Percentiles rank a stretch among this genome's conserved stretches.
Evolutionary conservation across 2,329 filamentous ascomycete species (phyloP).

Genomic region (Fusarium sp.): DNA sequence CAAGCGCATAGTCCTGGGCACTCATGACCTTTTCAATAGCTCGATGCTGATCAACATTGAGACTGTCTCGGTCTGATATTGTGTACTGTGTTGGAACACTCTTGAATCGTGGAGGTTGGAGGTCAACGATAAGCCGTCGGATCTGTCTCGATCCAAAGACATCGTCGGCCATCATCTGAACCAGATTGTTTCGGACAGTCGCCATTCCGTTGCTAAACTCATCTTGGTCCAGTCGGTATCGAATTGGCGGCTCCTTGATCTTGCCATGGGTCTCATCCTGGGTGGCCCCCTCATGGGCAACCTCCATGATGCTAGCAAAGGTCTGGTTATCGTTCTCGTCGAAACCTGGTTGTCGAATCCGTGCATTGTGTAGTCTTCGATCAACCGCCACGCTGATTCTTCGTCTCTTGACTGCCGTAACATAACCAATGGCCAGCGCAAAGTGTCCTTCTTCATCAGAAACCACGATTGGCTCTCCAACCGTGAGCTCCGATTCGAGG

Average conservation of each 20-base stretch:
- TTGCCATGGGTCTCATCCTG: constrained; percentile 61
- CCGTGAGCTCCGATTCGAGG: constrained; percentile 83
- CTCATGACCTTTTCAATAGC: constrained; percentile 97
- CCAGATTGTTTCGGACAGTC: constrained; percentile 88
- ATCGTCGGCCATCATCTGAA: constrained; percentile 87
- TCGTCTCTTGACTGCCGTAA: constrained; percentile 76
- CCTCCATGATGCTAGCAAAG: constrained; percentile 92
- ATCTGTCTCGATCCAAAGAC: constrained; percentile 74
- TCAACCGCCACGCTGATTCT: constrained; percentile 90
- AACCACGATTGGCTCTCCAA: constrained; percentile 93
- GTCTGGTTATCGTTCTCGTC: constrained; percentile 78
- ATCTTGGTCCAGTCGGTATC: constrained; percentile 93
- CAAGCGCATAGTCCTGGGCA: constrained; percentile 93
- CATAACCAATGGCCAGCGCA: constrained; percentile 90
- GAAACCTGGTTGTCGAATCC: constrained; percentile 78
- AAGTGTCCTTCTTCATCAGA: constrained; percentile 96
- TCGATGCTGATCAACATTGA: constrained; percentile 86
- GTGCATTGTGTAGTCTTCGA: constrained; percentile 84
- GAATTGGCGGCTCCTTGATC: constrained; percentile 62
- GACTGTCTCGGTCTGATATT: constrained; percentile 66
- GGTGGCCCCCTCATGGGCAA: constrained; percentile 63
- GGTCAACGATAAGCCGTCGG: constrained; percentile 80
- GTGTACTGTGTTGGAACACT: constrained; percentile 67
- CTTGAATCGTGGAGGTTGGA: constrained; percentile 76
- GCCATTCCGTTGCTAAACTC: constrained; percentile 99